Evolutionary conservation across 352 stramenopile genomes (phyloP).

Genomic region (Aphanomyces cochlioides): DNA sequence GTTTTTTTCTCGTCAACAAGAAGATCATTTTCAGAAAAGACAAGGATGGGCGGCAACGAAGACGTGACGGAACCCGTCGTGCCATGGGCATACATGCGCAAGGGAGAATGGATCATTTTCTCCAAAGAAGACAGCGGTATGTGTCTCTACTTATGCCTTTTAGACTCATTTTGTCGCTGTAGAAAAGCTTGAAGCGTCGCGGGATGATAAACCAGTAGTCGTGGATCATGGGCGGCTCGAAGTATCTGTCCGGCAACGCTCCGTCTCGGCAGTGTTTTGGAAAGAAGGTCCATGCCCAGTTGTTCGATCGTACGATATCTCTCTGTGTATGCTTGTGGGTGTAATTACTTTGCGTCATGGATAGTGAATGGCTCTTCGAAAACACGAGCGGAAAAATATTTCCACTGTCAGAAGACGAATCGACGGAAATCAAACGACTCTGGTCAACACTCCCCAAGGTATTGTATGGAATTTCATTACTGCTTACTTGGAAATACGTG

Average conservation of each 20-base stretch:
- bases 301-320: slow-evolving; percentile 66
- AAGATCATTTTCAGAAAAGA: too few species aligned
- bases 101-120: slow-evolving; percentile 28
- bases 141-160: background rate
- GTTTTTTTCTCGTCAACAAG: too few species aligned
- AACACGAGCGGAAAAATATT: slow-evolving; percentile 56
- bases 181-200: slow-evolving; percentile 23
- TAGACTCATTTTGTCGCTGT: background rate
- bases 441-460: slow-evolving; percentile 46
- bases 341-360: too few species aligned
- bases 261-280: slow-evolving; percentile 82
- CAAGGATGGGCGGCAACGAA: too few species aligned
- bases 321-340: too few species aligned
- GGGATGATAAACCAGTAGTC: slow-evolving; percentile 38
- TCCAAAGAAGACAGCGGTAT: slow-evolving; percentile 30
- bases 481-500: background rate
- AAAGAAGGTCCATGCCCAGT: slow-evolving; percentile 55
- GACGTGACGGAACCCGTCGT: background rate
- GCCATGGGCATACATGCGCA: slow-evolving; percentile 26
- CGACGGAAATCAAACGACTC: slow-evolving; percentile 30
- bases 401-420: slow-evolving; percentile 32
- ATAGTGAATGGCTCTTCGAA: slow-evolving; percentile 70
- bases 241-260: slow-evolving; percentile 71
- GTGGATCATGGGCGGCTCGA: slow-evolving; percentile 81
- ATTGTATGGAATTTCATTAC: slow-evolving; percentile 28